Evolutionary conservation across 2,329 filamentous ascomycete species (phyloP).

Genomic region (Apiospora marii): DNA sequence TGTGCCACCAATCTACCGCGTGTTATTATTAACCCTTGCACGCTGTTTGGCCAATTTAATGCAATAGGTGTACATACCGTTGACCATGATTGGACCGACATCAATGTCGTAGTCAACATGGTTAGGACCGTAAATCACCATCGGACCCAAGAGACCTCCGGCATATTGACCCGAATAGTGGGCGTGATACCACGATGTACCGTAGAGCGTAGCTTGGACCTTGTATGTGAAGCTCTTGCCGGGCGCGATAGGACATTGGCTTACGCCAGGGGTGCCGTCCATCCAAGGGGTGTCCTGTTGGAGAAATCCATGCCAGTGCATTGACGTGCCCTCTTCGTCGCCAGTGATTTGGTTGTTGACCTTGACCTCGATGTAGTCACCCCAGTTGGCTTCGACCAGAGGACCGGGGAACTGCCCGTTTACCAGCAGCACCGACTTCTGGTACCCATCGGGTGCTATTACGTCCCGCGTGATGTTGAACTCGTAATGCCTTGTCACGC

Average conservation of each 20-base stretch:
- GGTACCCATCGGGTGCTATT: constrained; percentile 65
- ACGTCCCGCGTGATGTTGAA: constrained; percentile 59
- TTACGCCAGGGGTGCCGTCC: constrained; percentile 59
- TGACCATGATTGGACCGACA: constrained; percentile 60
- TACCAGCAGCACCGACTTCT: constrained; percentile 51
- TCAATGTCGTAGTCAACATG: constrained; percentile 68
- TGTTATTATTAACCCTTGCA: constrained; percentile 27
- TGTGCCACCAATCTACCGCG: constrained; percentile 69
- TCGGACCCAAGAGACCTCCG: constrained; percentile 67
- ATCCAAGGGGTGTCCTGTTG: constrained; percentile 59
- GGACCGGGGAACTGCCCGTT: constrained; percentile 65
- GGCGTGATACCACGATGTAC: constrained; percentile 66
- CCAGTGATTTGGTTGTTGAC: constrained; percentile 41
- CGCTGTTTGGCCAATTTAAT: not conserved
- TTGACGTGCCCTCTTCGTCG: constrained; percentile 48
- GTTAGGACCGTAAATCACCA: constrained; percentile 67
- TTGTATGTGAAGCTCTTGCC: constrained; percentile 62
- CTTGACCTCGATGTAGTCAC: constrained; percentile 46
- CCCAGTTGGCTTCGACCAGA: constrained; percentile 57
- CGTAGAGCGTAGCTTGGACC: constrained; percentile 62
- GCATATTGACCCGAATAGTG: constrained; percentile 67
- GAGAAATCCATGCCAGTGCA: constrained; percentile 64
- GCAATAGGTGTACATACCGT: constrained; percentile 40
- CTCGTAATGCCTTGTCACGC: constrained; percentile 62
- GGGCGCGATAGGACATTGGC: constrained; percentile 73